Conservation (phyloP, 768 basidiomycete species). For the Termitomyces sp. region DNA sequence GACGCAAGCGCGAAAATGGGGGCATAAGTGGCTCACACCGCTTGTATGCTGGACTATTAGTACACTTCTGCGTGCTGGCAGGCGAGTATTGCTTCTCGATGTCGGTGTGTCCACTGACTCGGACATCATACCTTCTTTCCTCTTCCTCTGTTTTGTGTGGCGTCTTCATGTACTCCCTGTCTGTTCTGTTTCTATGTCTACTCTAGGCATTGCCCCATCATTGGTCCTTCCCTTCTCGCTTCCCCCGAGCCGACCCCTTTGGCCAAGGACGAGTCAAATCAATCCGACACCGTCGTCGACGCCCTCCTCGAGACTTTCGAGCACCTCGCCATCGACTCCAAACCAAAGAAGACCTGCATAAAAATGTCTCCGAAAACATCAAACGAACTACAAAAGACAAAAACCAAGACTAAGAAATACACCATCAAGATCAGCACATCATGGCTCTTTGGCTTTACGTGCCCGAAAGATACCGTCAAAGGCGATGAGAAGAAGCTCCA, state of each 20-base stretch:
- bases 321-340: background rate
- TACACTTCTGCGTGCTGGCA: background rate
- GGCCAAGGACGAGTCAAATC: background rate
- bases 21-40: conserved; percentile 1
- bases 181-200: background rate
- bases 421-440: conserved; percentile 6
- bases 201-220: conserved; percentile 1
- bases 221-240: background rate
- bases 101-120: background rate
- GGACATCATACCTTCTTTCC: background rate
- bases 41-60: conserved; percentile 5
- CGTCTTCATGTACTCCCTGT: background rate
- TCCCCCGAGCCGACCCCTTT: background rate
- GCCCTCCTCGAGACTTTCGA: conserved; percentile 3
- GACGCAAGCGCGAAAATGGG: conserved; percentile 7
- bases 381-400: background rate
- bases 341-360: background rate
- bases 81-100: background rate
- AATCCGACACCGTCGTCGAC: background rate
- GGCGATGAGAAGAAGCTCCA: background rate
- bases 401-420: background rate
- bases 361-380: background rate
- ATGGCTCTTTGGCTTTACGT: background rate
- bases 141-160: background rate
- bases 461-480: background rate